phyloP scores from a whole-genome alignment of 176 grass and related monocot genomes.

The Aegilops speltoides region DNA sequence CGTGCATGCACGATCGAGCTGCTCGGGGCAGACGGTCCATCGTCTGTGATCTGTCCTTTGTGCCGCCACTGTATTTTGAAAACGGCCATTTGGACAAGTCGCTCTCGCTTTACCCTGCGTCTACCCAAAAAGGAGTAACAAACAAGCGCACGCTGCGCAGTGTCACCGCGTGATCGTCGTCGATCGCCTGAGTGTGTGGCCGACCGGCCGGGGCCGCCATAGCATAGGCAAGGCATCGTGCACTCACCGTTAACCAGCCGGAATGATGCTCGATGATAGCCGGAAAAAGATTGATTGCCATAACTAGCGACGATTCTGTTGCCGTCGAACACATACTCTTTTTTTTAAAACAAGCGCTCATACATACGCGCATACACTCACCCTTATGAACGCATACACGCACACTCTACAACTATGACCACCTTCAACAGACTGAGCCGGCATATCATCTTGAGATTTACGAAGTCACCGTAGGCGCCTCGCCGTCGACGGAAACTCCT shows the following conservation, averaged over 20 bases:
- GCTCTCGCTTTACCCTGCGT: neutral
- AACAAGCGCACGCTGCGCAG: neutral
- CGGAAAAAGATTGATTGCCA: neutral
- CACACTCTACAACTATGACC: too few relatives aligned
- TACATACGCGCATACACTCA: too few relatives aligned
- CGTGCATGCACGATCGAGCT: neutral
- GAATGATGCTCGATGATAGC: neutral
- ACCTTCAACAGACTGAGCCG: too few relatives aligned
- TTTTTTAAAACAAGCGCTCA: too few relatives aligned
- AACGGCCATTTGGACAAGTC: constrained; percentile 11
- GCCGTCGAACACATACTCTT: too few relatives aligned
- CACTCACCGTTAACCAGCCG: neutral
- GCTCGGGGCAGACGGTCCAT: too few relatives aligned
- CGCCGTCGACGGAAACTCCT: too few relatives aligned
- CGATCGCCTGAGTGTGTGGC: neutral
- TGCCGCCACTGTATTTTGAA: neutral
- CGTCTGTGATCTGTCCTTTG: neutral
- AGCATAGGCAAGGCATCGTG: neutral
- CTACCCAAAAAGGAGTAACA: neutral
- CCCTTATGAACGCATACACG: too few relatives aligned
- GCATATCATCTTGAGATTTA: too few relatives aligned
- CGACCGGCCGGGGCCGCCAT: neutral
- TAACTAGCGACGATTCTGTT: neutral
- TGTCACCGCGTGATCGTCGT: neutral
- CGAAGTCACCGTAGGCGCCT: too few relatives aligned